Conservation (phyloP, 2,329 filamentous ascomycete genomes). For the Arthrobotrys sphaeroides region DNA sequence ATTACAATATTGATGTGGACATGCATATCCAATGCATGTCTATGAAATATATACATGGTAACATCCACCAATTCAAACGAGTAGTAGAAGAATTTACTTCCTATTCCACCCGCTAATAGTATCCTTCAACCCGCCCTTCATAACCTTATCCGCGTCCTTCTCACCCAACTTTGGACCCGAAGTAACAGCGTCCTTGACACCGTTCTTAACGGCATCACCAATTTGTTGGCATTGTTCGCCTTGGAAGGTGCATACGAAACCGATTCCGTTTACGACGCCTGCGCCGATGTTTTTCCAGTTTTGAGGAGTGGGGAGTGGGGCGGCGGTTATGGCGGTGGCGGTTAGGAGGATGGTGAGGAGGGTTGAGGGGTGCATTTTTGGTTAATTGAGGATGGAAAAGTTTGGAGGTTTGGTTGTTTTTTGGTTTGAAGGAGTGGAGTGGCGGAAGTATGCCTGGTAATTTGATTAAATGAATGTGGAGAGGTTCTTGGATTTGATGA, state of each 20-base stretch:
- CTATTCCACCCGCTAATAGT: slow-evolving; percentile 18
- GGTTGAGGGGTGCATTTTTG: slow-evolving; percentile 23
- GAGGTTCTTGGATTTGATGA: background rate
- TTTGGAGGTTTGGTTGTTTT: background rate
- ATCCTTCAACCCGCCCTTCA: slow-evolving; percentile 18
- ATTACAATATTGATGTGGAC: too few relatives aligned
- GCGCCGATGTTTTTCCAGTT: background rate
- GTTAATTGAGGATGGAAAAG: background rate
- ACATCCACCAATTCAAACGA: too few relatives aligned
- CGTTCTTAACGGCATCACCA: slow-evolving; percentile 19
- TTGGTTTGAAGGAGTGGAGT: background rate
- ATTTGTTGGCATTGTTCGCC: slow-evolving; percentile 31
- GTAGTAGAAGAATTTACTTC: background rate
- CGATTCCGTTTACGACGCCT: slow-evolving; percentile 10
- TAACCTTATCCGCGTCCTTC: slow-evolving; percentile 8
- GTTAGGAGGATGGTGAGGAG: slow-evolving; percentile 16
- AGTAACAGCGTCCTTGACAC: background rate
- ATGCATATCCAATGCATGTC: background rate
- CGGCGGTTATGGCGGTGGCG: slow-evolving; percentile 7
- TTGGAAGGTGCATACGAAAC: slow-evolving; percentile 36
- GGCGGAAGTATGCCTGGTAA: background rate
- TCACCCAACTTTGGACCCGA: background rate
- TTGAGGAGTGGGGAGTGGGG: slow-evolving; percentile 8
- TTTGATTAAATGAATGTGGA: background rate
- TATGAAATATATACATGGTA: background rate